Evolutionary conservation across 345 rosid species (phyloP).

Genomic region (Eucalyptus cloeziana): DNA sequence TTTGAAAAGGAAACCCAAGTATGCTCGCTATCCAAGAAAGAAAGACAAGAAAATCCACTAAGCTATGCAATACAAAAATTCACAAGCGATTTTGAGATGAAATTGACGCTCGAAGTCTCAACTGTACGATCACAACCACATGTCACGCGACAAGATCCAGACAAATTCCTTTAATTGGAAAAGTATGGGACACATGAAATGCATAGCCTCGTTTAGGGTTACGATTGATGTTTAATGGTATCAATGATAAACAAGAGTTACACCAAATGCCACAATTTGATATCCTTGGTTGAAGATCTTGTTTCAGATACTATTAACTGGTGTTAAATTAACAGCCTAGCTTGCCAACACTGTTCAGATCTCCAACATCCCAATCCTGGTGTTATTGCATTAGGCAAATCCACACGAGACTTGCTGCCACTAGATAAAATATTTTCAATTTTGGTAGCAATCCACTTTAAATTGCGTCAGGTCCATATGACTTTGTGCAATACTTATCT

Average conservation of each 20-base stretch:
- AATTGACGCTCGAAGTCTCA: not conserved
- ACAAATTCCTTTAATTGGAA: not conserved
- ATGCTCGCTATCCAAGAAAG: not conserved
- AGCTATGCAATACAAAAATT: not conserved
- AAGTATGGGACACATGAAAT: not conserved
- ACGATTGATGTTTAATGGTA: not conserved
- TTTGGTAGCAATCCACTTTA: not conserved
- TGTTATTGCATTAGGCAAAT: rapidly evolving
- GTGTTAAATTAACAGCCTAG: not conserved
- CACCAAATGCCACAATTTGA: not conserved
- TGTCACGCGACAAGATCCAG: not conserved
- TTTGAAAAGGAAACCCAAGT: not conserved
- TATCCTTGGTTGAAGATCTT: not conserved
- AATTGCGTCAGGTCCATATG: not conserved
- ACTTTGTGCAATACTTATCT: not conserved
- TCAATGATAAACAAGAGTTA: not conserved
- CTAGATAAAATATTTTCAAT: not conserved
- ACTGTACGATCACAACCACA: not conserved
- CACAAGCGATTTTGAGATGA: not conserved
- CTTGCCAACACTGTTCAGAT: not conserved
- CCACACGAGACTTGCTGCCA: not conserved
- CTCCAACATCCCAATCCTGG: not conserved
- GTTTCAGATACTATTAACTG: too few species aligned
- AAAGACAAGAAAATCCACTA: not conserved
- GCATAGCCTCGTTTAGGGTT: not conserved